Evolutionary conservation across 202 grass and related monocot genomes (phyloP).

Genomic region (Carex arenaria): DNA sequence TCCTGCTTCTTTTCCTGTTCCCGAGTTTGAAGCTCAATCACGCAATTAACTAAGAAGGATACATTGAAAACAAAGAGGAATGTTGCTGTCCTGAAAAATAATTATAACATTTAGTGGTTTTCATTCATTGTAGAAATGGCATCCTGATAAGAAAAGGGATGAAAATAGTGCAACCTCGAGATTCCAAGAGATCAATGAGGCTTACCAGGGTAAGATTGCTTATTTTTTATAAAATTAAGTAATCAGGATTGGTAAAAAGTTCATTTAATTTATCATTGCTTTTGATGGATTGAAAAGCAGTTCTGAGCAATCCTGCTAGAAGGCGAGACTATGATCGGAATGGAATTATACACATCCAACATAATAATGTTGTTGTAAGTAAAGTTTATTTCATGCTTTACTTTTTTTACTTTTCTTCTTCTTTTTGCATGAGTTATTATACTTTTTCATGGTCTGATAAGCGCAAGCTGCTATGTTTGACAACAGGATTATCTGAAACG

Average conservation of each 20-base stretch:
- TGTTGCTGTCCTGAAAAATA: neutral
- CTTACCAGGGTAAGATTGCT: constrained; percentile 68
- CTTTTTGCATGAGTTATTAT: neutral
- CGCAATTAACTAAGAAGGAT: neutral
- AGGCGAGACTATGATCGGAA: constrained; percentile 75
- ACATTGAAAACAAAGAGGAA: neutral
- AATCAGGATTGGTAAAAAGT: neutral
- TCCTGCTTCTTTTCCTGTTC: neutral
- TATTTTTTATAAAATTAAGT: neutral
- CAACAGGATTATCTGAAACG: constrained; percentile 90
- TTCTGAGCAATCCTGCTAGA: constrained; percentile 86
- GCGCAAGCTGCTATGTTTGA: neutral
- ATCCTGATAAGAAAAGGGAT: constrained; percentile 90
- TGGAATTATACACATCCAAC: constrained; percentile 65
- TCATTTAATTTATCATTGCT: constrained; percentile 3
- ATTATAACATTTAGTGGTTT: neutral
- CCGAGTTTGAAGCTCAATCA: neutral
- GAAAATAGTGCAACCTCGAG: constrained; percentile 78
- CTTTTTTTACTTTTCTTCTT: neutral
- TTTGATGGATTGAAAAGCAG: constrained; percentile 37
- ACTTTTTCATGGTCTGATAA: neutral
- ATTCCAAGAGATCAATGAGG: constrained; percentile 98
- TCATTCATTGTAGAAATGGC: constrained; percentile 73
- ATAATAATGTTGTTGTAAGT: constrained; percentile 71
- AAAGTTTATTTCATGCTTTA: neutral